These are phyloP conservation scores for Exophiala sideris DNA, from an alignment of 2,329 filamentous ascomycete species.

Conservation along the genomic window DNA sequence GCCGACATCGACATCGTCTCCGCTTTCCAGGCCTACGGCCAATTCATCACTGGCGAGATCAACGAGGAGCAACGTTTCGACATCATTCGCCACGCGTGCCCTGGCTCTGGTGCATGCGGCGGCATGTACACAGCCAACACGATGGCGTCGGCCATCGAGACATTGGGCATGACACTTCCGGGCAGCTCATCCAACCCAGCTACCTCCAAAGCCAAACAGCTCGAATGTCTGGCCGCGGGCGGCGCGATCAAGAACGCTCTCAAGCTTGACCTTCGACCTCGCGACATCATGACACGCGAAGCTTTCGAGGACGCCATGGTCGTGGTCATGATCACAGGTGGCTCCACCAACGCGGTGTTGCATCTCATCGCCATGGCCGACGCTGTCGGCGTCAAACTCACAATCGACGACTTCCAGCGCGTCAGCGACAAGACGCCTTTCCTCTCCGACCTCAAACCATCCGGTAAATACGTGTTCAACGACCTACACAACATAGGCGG, in stretches of 20 bases:
- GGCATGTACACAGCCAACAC: slow-evolving; percentile 82
- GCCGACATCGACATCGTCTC: slow-evolving; percentile 88
- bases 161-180: slow-evolving; percentile 74
- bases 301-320: slow-evolving; percentile 86
- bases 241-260: slow-evolving; percentile 71
- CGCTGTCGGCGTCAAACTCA: slow-evolving; percentile 74
- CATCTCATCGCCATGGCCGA: slow-evolving; percentile 83
- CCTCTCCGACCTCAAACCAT: slow-evolving; percentile 79
- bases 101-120: slow-evolving; percentile 77
- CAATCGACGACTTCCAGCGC: slow-evolving; percentile 80
- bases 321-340: slow-evolving; percentile 75
- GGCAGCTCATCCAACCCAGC: slow-evolving; percentile 78
- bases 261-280: slow-evolving; percentile 71
- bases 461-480: slow-evolving; percentile 61
- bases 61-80: slow-evolving; percentile 88
- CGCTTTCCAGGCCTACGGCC: slow-evolving; percentile 95
- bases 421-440: slow-evolving; percentile 76
- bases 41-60: slow-evolving; percentile 89
- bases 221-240: slow-evolving; percentile 70
- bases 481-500: slow-evolving; percentile 57
- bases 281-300: slow-evolving; percentile 73
- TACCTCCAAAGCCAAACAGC: slow-evolving; percentile 66
- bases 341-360: slow-evolving; percentile 81
- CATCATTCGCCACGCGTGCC: slow-evolving; percentile 89
- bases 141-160: slow-evolving; percentile 71